Conservation (phyloP, 805 yeast species). For the Saturnispora serradocipensis region DNA sequence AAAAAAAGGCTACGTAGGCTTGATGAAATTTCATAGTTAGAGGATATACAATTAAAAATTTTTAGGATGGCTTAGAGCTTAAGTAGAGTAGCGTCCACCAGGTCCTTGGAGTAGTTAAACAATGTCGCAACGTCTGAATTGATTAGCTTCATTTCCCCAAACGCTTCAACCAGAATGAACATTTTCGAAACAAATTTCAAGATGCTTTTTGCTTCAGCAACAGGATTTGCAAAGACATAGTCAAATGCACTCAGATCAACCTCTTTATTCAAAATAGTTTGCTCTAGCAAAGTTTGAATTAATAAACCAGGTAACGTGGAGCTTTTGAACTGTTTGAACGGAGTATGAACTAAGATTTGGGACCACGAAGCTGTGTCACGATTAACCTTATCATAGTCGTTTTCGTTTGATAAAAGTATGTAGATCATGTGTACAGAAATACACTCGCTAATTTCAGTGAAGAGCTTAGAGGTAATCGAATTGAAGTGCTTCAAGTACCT, state of each 20-base stretch:
- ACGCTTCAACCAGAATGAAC: conserved; percentile 14
- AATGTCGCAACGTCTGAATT: conserved; percentile 9
- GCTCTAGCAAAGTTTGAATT: conserved; percentile 41
- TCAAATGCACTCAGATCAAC: conserved; percentile 11
- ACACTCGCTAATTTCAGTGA: conserved; percentile 42
- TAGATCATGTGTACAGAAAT: conserved; percentile 44
- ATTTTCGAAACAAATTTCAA: conserved; percentile 21
- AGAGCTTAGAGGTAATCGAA: conserved; percentile 49
- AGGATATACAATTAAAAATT: conserved; percentile 1
- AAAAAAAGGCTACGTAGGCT: background rate
- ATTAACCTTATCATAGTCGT: conserved; percentile 40
- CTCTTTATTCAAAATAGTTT: conserved; percentile 20
- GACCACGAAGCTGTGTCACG: conserved; percentile 48
- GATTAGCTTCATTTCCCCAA: conserved; percentile 15
- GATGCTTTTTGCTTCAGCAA: conserved; percentile 15
- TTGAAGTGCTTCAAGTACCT: conserved; percentile 57
- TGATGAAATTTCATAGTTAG: background rate
- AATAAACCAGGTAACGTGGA: conserved; percentile 52
- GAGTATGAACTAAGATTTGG: conserved; percentile 43
- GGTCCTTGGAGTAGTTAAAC: conserved; percentile 6
- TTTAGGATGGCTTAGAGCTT: background rate
- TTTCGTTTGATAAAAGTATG: conserved; percentile 41
- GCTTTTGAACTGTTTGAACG: conserved; percentile 52
- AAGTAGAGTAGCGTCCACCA: background rate
- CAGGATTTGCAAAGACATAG: conserved; percentile 16